Evolutionary conservation across 495 filamentous ascomycete species (phyloP), one percentile per base, ranked within the genome.

Genomic region (Gamarada debralockiae): DNA sequence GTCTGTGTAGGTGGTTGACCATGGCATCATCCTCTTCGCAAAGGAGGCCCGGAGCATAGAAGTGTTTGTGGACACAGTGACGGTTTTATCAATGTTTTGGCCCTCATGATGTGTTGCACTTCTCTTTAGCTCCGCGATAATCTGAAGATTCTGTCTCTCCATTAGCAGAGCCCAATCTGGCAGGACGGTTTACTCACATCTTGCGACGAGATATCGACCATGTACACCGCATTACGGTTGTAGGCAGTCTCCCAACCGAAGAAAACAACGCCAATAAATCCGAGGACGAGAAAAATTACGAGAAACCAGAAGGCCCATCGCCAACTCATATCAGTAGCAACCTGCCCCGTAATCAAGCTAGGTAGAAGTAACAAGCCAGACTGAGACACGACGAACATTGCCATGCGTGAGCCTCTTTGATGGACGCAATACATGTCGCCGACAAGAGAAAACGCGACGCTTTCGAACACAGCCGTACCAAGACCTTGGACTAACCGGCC

Each of bases 361-460:
- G 61, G 58, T 13, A 65, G 60, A 18, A 59, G 55, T 1, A 61
- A 55, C 13, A 62, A 56, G 15, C 60, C 53, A 1, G 60, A 60
- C 3, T 67, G 60, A 25, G 57, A 60, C 27, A 67, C 52, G 14
- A 56, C 61, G 58, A 58, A 62, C 21, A 62, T 52, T 9, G 66
- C 60, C 72, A 86, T 80, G 58, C 83, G 85, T 6, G 74, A 76
- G 13, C 82, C 83, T n/a, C 82, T 73, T 57, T 87, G 76, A 36
- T 68, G 66, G 3, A 82, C 80, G 53, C 76, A 82, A 65, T 75
- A 76, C 43, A 76, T 53, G 55, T 76, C 73, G 17, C 73, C 70
- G 24, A 76, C 67, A 3, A 64, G 66, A 13, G 69, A 68, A 22
- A 72, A 69, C 3, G 77, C 67, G 23, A 80, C 65, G 23, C 72